These are phyloP conservation scores for Jackrogersella multiformis DNA, from an alignment of 495 filamentous ascomycete species.

Conservation along the genomic window DNA sequence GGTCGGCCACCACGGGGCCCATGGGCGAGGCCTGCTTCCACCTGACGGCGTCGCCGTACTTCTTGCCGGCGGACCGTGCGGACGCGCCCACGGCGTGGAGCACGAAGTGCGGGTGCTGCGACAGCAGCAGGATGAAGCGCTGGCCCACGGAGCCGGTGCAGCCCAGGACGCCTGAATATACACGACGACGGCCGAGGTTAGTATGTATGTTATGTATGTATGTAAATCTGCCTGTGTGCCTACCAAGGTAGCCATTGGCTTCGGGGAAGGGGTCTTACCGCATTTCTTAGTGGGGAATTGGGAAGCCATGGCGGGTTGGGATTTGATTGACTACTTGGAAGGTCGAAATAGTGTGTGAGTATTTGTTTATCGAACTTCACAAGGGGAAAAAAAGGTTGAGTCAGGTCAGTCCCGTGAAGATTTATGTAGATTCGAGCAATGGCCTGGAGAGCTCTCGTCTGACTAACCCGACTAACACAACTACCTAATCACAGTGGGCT, in stretches of 20 bases:
- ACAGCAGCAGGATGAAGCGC: slow-evolving; percentile 83
- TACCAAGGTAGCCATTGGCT: not conserved
- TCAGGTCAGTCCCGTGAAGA: slow-evolving; percentile 26
- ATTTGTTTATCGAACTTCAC: slow-evolving; percentile 14
- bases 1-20: slow-evolving; percentile 71
- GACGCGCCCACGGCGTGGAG: slow-evolving; percentile 84
- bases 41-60: slow-evolving; percentile 80
- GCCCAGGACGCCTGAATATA: slow-evolving; percentile 67
- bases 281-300: slow-evolving; percentile 63
- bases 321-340: slow-evolving; percentile 42
- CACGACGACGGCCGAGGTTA: not conserved
- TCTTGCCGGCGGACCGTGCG: slow-evolving; percentile 79
- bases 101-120: slow-evolving; percentile 77
- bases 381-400: slow-evolving; percentile 11
- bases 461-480: too few species aligned
- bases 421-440: too few species aligned
- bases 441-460: too few species aligned
- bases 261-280: slow-evolving; percentile 49
- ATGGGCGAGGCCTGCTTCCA: slow-evolving; percentile 87
- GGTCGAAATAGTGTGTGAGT: not conserved
- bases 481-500: too few species aligned
- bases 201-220: not conserved
- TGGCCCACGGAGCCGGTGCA: slow-evolving; percentile 87
- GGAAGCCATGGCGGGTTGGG: slow-evolving; percentile 47
- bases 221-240: not conserved